These are phyloP conservation scores for Diaporthe helianthi DNA, from an alignment of 2,329 filamentous ascomycete species.

Conservation along the genomic window DNA sequence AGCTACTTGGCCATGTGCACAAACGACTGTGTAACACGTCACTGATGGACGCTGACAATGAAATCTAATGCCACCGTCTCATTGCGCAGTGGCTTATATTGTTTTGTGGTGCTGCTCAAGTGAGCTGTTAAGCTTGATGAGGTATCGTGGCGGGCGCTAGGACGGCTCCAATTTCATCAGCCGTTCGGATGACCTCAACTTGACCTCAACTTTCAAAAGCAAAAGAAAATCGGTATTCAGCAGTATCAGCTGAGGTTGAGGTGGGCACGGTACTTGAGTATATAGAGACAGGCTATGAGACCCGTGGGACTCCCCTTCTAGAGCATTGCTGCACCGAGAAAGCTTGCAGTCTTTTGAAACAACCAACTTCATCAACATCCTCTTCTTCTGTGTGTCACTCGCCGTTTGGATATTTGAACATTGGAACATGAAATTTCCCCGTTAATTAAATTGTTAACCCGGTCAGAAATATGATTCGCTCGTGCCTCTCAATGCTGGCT, in stretches of 20 bases:
- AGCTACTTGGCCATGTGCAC: not conserved
- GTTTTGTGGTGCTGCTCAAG: constrained; percentile 1
- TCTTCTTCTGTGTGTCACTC: not conserved
- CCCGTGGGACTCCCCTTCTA: too few relatives aligned
- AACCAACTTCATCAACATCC: not conserved
- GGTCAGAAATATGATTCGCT: not conserved
- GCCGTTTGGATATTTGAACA: not conserved
- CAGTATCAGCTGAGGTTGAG: constrained; percentile 2
- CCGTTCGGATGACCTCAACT: constrained; percentile 10
- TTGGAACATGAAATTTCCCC: too few relatives aligned
- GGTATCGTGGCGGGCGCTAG: constrained; percentile 10
- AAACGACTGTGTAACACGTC: not conserved
- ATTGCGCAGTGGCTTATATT: constrained; percentile 12
- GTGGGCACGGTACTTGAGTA: too few relatives aligned
- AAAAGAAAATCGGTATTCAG: not conserved
- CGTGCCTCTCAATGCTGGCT: not conserved
- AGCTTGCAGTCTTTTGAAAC: not conserved
- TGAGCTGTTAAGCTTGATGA: not conserved
- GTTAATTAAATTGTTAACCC: not conserved
- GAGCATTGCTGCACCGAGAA: not conserved
- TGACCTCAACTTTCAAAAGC: constrained; percentile 8
- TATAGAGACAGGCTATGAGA: not conserved
- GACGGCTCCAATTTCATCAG: not conserved
- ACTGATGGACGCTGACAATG: not conserved
- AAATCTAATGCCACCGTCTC: not conserved